Percentiles rank a stretch among this genome's conserved stretches.
Conservation (phyloP, 768 basidiomycete genomes). For the Chlorophyllum brunneum region DNA sequence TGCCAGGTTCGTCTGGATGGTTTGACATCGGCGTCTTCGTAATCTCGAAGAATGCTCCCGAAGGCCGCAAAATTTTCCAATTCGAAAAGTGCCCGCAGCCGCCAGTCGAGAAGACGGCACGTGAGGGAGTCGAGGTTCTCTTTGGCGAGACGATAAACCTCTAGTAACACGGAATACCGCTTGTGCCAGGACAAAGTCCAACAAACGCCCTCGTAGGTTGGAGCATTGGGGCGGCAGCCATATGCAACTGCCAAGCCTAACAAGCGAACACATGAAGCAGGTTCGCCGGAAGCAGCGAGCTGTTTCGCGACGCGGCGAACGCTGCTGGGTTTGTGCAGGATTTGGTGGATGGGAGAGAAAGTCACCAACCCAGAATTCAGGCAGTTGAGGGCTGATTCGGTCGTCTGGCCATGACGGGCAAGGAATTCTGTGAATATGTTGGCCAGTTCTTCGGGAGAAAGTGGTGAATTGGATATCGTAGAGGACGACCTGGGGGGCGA, state of each 20-base stretch:
- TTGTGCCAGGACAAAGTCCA: constrained; percentile 35
- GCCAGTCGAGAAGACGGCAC: constrained; percentile 66
- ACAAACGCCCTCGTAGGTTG: constrained; percentile 8
- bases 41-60: constrained; percentile 45
- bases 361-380: neutral
- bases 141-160: constrained; percentile 41
- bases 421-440: neutral
- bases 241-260: constrained; percentile 6
- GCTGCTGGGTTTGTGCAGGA: constrained; percentile 67
- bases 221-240: neutral
- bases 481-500: neutral
- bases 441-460: constrained; percentile 2
- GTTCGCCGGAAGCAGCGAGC: constrained; percentile 30
- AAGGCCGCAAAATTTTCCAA: constrained; percentile 44
- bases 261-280: constrained; percentile 6
- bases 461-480: neutral
- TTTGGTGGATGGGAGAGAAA: neutral
- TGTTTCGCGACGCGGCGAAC: constrained; percentile 84
- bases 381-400: constrained; percentile 2
- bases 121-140: constrained; percentile 47
- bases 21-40: constrained; percentile 36
- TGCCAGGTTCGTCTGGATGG: constrained; percentile 68
- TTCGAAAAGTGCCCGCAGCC: constrained; percentile 57
- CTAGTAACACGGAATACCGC: constrained; percentile 49
- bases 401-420: constrained; percentile 5